These are phyloP conservation scores for Pseudocercospora eumusae DNA, from an alignment of 2,329 filamentous ascomycete species.

Conservation along the genomic window DNA sequence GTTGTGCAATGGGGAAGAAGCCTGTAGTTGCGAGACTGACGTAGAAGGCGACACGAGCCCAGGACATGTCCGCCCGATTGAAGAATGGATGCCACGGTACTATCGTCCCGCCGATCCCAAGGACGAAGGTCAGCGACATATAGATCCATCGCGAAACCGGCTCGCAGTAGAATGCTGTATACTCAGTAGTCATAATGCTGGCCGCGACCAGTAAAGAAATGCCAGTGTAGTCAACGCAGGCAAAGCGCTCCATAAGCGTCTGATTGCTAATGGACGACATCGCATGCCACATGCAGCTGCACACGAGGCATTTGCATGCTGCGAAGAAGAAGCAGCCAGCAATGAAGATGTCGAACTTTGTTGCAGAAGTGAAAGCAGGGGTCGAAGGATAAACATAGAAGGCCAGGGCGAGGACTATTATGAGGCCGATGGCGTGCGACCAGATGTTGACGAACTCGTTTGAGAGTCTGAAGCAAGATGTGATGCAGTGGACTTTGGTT, in stretches of 20 bases:
- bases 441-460: slow-evolving; percentile 98
- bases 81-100: slow-evolving; percentile 95
- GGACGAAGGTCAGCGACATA: slow-evolving; percentile 74
- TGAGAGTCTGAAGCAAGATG: slow-evolving; percentile 73
- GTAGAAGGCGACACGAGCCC: slow-evolving; percentile 89
- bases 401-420: slow-evolving; percentile 82
- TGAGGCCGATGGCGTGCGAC: slow-evolving; percentile 87
- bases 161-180: slow-evolving; percentile 98
- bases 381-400: slow-evolving; percentile 95
- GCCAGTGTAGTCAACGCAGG: slow-evolving; percentile 96
- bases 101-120: slow-evolving; percentile 85
- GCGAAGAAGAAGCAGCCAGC: slow-evolving; percentile 95
- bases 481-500: slow-evolving; percentile 84
- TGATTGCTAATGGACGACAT: slow-evolving; percentile 97
- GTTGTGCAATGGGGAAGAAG: slow-evolving; percentile 83
- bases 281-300: slow-evolving; percentile 96
- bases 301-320: slow-evolving; percentile 89
- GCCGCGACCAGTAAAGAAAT: slow-evolving; percentile 93
- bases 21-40: slow-evolving; percentile 83
- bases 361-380: slow-evolving; percentile 81
- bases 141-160: slow-evolving; percentile 83
- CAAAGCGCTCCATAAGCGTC: slow-evolving; percentile 86
- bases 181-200: slow-evolving; percentile 97
- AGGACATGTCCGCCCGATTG: slow-evolving; percentile 89
- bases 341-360: slow-evolving; percentile 84